phyloP scores from a whole-genome alignment of 2,329 filamentous ascomycete genomes.

The Keithomyces neogunnii region DNA sequence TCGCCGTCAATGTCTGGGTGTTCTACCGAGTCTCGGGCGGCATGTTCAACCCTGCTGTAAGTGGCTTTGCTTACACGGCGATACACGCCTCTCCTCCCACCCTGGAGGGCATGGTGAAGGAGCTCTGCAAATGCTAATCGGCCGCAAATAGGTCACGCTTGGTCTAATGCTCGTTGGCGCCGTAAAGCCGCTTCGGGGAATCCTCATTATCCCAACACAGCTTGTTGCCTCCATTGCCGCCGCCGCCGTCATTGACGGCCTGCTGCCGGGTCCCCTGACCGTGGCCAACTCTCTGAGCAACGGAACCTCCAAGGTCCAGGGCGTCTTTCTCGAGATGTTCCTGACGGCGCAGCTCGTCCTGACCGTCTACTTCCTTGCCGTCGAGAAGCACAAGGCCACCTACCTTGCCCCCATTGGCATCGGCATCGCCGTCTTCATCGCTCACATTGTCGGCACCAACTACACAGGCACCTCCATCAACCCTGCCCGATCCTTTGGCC shows the following conservation, averaged over 20 bases:
- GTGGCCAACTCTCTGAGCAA: conserved; percentile 48
- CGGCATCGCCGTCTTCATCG: conserved; percentile 60
- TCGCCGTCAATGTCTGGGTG: conserved; percentile 44
- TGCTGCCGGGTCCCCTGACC: conserved; percentile 48
- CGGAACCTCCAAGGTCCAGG: conserved; percentile 43
- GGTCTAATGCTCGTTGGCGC: conserved; percentile 51
- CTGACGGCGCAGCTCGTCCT: conserved; percentile 55
- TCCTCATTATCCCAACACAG: conserved; percentile 47
- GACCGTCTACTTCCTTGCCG: conserved; percentile 60
- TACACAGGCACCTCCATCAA: conserved; percentile 42
- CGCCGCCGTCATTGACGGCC: conserved; percentile 44
- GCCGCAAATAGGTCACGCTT: conserved; percentile 37
- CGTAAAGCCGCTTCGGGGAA: conserved; percentile 41
- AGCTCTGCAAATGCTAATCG: background rate
- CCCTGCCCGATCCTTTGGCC: conserved; percentile 42
- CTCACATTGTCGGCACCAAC: conserved; percentile 35
- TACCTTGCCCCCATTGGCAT: conserved; percentile 65
- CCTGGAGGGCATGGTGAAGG: no score
- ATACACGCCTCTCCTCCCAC: no score
- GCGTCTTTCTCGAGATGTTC: conserved; percentile 60
- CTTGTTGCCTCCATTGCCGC: conserved; percentile 50
- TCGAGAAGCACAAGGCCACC: conserved; percentile 66
- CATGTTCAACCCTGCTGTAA: conserved; percentile 42
- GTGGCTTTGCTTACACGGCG: conserved; percentile 9
- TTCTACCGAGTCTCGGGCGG: conserved; percentile 43